Evolutionary conservation across 2,329 filamentous ascomycete species (phyloP).

Genomic region (Eutypella sp.): DNA sequence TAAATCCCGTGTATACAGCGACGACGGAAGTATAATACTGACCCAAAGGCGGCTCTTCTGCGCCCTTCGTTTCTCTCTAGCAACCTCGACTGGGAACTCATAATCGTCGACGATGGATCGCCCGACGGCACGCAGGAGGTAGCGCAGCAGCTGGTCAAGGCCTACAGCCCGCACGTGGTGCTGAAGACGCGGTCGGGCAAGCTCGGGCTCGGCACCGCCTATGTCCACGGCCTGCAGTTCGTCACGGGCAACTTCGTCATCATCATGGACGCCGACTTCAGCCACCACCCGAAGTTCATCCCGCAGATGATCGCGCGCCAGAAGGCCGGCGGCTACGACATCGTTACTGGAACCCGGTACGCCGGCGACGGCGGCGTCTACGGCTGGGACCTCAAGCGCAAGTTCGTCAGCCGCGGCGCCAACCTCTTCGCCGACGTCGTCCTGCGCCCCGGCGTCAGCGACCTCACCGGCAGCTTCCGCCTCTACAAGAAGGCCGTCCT

Average conservation of each 20-base stretch:
- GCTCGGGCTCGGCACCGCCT: slow-evolving; percentile 93
- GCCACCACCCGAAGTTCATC: slow-evolving; percentile 98
- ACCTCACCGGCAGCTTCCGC: slow-evolving; percentile 90
- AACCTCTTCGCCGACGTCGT: slow-evolving; percentile 96
- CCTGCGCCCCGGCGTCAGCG: slow-evolving; percentile 86
- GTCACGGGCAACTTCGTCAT: slow-evolving; percentile 91
- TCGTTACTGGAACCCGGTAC: slow-evolving; percentile 94
- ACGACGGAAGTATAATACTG: too few relatives aligned
- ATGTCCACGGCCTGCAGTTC: slow-evolving; percentile 90
- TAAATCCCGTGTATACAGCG: too few relatives aligned
- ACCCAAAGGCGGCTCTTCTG: slow-evolving; percentile 1
- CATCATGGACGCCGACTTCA: slow-evolving; percentile 99
- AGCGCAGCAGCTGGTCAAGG: slow-evolving; percentile 82
- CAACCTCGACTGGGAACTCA: slow-evolving; percentile 92
- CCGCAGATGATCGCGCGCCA: slow-evolving; percentile 85
- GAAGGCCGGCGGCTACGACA: slow-evolving; percentile 76
- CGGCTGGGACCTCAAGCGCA: slow-evolving; percentile 93
- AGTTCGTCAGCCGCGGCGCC: slow-evolving; percentile 78
- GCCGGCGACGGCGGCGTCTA: slow-evolving; percentile 84
- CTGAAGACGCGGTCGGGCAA: slow-evolving; percentile 90
- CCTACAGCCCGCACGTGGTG: slow-evolving; percentile 73
- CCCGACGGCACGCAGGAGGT: slow-evolving; percentile 92
- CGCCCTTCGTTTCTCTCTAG: slow-evolving; percentile 38
- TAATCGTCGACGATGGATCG: slow-evolving; percentile 97
- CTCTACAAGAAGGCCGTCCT: slow-evolving; percentile 89